Evolutionary conservation across 148 eudicot species (phyloP), one percentile per base, ranked within the genome.

Genomic region (Silene uniflora): DNA sequence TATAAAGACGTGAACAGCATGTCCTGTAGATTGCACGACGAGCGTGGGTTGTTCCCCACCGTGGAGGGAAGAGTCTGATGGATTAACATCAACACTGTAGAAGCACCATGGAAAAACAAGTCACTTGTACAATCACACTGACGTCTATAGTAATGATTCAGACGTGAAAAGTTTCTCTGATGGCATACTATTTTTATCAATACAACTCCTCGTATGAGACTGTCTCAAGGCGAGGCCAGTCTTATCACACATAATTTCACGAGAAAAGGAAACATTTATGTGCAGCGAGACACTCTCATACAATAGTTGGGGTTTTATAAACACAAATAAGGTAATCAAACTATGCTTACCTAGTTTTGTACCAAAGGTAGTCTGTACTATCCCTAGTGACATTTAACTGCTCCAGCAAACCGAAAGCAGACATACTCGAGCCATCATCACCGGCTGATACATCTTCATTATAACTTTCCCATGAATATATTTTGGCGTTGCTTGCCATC

Each of bases 331-430:
- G 75, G 14, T 32, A 73, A 71, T 10, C 25, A 27, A n/a, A 74
- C 10, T 70, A 18, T 69, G 22, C 23, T 19, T 85, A 94, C 98
- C 93, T 90, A 44, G 93, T 92, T 77, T 75, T 92, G 86, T 95
- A 95, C 98, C 98, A 95, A 13, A 95, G 91, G 70, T 95, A 95
- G 80, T 95, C 98, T 59, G 89, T 90, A n/a, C 83, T 73, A 79
- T 95, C 98, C 85, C 96, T 87, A 55, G 98, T 95, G 73, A 90
- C 87, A 83, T 95, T 95, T 73, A 95, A 80, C 84, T 95, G 98
- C 85, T 95, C 98, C 81, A 90, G 72, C 49, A 95, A 89, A 77
- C 98, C 98, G 27, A 79, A 17, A 35, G 96, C 80, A n/a, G 88
- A 83, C 71, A 92, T 84, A 24, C 87, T 32, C 0, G 91, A 81